Conservation (phyloP, 495 filamentous ascomycete genomes). For the Tuber indicum region DNA sequence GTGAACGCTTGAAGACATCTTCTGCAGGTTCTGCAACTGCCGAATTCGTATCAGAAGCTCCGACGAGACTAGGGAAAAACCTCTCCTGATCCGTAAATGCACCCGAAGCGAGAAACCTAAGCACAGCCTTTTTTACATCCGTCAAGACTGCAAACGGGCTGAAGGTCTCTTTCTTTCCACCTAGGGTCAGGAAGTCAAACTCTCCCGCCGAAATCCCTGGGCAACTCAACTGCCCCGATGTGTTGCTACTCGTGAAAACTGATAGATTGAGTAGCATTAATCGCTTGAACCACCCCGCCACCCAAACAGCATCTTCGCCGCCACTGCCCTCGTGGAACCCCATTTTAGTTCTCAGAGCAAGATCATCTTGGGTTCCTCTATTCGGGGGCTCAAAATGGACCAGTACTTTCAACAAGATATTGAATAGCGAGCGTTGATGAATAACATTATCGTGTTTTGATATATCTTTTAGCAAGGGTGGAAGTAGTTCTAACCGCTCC, state of each 20-base stretch:
- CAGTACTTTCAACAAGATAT: constrained; percentile 70
- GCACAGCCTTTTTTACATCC: constrained; percentile 55
- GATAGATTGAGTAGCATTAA: constrained; percentile 59
- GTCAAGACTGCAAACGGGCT: constrained; percentile 37
- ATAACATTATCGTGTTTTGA: constrained; percentile 56
- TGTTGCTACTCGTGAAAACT: constrained; percentile 41
- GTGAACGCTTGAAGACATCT: constrained; percentile 71
- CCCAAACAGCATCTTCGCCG: constrained; percentile 61
- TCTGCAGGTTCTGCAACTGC: constrained; percentile 73
- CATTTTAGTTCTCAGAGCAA: constrained; percentile 56
- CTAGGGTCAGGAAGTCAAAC: constrained; percentile 64
- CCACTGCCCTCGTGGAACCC: constrained; percentile 53
- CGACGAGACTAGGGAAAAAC: constrained; percentile 75
- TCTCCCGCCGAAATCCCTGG: constrained; percentile 67
- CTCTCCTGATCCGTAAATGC: constrained; percentile 73
- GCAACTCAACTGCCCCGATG: constrained; percentile 47
- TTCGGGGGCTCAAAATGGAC: constrained; percentile 63
- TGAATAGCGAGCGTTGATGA: constrained; percentile 71
- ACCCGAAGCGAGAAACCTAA: constrained; percentile 70
- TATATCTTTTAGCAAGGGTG: constrained; percentile 66
- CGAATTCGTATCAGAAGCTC: constrained; percentile 73
- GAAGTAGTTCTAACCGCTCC: constrained; percentile 63
- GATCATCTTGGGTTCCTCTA: constrained; percentile 72
- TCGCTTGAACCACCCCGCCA: constrained; percentile 72
- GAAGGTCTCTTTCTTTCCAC: constrained; percentile 56